Conservation (phyloP, 768 basidiomycete genomes). For the Mycena haematopus region DNA sequence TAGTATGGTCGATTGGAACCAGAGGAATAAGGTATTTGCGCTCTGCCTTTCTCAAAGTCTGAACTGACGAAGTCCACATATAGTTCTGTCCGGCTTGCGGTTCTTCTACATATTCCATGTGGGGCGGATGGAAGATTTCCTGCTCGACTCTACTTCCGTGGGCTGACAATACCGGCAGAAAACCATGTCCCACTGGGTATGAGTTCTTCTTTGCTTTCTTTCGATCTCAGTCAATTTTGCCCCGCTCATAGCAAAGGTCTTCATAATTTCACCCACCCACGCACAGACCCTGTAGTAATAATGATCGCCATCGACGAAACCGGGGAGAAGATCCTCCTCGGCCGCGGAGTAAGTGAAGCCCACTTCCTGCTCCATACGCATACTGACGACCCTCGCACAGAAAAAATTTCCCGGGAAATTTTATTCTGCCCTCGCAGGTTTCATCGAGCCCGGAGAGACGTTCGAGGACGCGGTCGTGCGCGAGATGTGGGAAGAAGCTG, state of each 20-base stretch:
- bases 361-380: background rate
- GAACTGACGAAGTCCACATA: slow-evolving; percentile 36
- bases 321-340: slow-evolving; percentile 85
- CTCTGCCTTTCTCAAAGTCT: background rate
- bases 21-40: slow-evolving; percentile 73
- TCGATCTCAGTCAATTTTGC: slow-evolving; percentile 21
- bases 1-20: slow-evolving; percentile 93
- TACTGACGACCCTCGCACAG: slow-evolving; percentile 40
- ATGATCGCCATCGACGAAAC: slow-evolving; percentile 84
- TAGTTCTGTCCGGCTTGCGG: slow-evolving; percentile 91
- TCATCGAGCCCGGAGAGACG: slow-evolving; percentile 92
- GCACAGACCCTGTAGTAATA: slow-evolving; percentile 91
- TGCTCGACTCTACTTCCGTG: slow-evolving; percentile 82
- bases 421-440: slow-evolving; percentile 93
- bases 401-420: slow-evolving; percentile 71
- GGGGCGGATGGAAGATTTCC: slow-evolving; percentile 95
- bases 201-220: slow-evolving; percentile 28
- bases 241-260: slow-evolving; percentile 69
- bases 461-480: slow-evolving; percentile 93
- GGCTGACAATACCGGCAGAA: slow-evolving; percentile 65
- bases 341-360: slow-evolving; percentile 68
- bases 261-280: slow-evolving; percentile 85
- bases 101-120: slow-evolving; percentile 77
- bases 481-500: slow-evolving; percentile 97
- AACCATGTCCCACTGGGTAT: slow-evolving; percentile 77